A percentile compares a stretch with the other conserved stretches of the same genome.
Conservation (phyloP, 805 yeast genomes). For the Lipomyces japonicus region DNA sequence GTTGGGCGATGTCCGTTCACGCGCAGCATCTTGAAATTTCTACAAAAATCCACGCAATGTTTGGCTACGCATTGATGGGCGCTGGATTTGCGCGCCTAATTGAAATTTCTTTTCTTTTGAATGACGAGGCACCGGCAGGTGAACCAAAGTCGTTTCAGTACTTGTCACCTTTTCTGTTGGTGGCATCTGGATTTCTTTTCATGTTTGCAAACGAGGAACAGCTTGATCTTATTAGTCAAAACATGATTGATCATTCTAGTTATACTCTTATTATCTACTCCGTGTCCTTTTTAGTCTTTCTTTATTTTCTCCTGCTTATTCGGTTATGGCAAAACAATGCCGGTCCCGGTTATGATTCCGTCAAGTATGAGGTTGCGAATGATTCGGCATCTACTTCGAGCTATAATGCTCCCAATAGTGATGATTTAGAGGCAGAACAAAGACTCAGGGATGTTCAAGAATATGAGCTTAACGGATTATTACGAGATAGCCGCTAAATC, state of each 20-base stretch:
- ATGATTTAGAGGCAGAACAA: constrained; percentile 21
- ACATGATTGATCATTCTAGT: constrained; percentile 81
- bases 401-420: not conserved
- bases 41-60: constrained; percentile 82
- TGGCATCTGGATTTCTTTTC: constrained; percentile 74
- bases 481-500: too few species aligned
- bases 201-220: constrained; percentile 96
- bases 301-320: constrained; percentile 41
- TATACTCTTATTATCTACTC: constrained; percentile 69
- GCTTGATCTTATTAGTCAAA: constrained; percentile 59
- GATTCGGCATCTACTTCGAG: constrained; percentile 18
- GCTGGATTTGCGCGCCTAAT: constrained; percentile 75
- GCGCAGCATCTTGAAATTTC: constrained; percentile 70
- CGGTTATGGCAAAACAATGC: constrained; percentile 28
- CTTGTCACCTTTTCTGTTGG: constrained; percentile 68
- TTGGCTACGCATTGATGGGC: constrained; percentile 73
- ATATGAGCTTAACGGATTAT: constrained; percentile 12
- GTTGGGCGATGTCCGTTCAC: constrained; percentile 93
- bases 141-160: constrained; percentile 71
- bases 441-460: constrained; percentile 15
- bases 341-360: not conserved
- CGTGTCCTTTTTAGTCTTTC: constrained; percentile 65
- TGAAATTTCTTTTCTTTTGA: constrained; percentile 73
- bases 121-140: constrained; percentile 49
- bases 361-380: constrained; percentile 23